Conservation (phyloP, 1,284 basidiomycete genomes). For the Microbotryum silenes-acaulis region DNA sequence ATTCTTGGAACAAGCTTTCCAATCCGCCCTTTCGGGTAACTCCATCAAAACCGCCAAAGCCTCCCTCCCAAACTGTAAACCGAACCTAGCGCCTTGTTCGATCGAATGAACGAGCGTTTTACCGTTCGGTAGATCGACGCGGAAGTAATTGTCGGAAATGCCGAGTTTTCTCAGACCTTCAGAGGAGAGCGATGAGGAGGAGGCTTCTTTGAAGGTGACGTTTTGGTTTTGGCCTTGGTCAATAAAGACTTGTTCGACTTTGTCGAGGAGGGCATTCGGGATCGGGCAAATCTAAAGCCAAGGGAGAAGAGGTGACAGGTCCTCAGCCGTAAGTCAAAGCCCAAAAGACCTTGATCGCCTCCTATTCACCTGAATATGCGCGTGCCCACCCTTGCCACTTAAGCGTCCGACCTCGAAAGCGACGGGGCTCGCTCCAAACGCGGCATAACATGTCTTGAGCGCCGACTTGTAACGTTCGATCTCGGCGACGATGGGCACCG, state of each 20-base stretch:
- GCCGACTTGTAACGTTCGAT: slow-evolving; percentile 73
- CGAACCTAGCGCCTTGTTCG: slow-evolving; percentile 66
- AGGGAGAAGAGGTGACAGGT: neutral
- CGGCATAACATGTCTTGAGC: slow-evolving; percentile 61
- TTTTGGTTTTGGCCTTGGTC: slow-evolving; percentile 57
- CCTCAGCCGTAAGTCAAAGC: neutral
- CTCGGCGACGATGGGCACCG: slow-evolving; percentile 66
- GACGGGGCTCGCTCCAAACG: slow-evolving; percentile 60
- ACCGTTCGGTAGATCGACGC: slow-evolving; percentile 81
- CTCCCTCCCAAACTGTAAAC: slow-evolving; percentile 69
- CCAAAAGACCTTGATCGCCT: too few species aligned
- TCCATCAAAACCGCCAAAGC: slow-evolving; percentile 61
- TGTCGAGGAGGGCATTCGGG: slow-evolving; percentile 53
- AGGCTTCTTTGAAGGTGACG: slow-evolving; percentile 40
- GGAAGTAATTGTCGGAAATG: slow-evolving; percentile 49
- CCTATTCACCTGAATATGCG: slow-evolving; percentile 54
- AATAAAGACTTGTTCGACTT: slow-evolving; percentile 62
- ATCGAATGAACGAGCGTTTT: slow-evolving; percentile 74
- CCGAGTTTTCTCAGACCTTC: neutral
- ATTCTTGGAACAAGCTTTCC: slow-evolving; percentile 70
- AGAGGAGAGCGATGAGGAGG: slow-evolving; percentile 8
- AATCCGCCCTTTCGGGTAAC: slow-evolving; percentile 70
- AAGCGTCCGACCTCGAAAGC: slow-evolving; percentile 76
- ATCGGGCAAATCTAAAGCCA: slow-evolving; percentile 65
- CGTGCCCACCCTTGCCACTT: slow-evolving; percentile 75